A percentile compares a stretch with the other conserved stretches of the same genome.
phyloP scores from a whole-genome alignment of 1,284 basidiomycete genomes.

The Sparassis latifolia region DNA sequence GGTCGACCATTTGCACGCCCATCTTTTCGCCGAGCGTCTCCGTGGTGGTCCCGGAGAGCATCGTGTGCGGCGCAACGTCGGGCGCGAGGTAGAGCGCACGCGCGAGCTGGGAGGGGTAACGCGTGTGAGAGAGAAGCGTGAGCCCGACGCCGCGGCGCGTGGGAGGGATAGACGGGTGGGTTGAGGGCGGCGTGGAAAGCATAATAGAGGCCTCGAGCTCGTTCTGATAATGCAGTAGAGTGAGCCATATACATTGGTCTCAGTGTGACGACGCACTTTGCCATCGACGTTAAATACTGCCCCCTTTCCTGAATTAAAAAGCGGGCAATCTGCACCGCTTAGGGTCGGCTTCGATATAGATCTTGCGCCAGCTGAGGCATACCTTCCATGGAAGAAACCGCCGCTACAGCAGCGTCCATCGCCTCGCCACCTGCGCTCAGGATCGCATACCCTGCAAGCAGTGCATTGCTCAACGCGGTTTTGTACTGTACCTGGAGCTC shows the following conservation, averaged over 20 bases:
- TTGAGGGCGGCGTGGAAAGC: conserved; percentile 65
- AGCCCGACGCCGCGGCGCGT: conserved; percentile 57
- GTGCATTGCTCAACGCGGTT: conserved; percentile 43
- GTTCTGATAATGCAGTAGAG: conserved; percentile 38
- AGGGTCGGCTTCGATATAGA: background rate
- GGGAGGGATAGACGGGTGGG: conserved; percentile 51
- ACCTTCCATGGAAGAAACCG: conserved; percentile 73
- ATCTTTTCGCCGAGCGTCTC: conserved; percentile 52
- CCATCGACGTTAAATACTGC: conserved; percentile 76
- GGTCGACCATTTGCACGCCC: conserved; percentile 55
- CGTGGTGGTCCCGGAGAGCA: conserved; percentile 61
- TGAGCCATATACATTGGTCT: background rate
- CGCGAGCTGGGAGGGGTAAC: conserved; percentile 70
- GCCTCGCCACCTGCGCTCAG: conserved; percentile 66
- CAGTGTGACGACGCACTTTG: conserved; percentile 40
- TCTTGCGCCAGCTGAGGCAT: conserved; percentile 3
- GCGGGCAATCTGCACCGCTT: conserved; percentile 48
- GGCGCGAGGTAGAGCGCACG: conserved; percentile 66
- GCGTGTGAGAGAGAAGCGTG: conserved; percentile 59
- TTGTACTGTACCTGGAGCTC: conserved; percentile 56
- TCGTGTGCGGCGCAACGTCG: conserved; percentile 51
- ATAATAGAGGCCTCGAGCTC: conserved; percentile 78
- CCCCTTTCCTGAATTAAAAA: conserved; percentile 77
- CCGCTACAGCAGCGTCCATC: conserved; percentile 76
- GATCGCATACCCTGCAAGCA: conserved; percentile 58